phyloP scores from a whole-genome alignment of 805 yeast genomes.

The Yamadazyma olivae region DNA sequence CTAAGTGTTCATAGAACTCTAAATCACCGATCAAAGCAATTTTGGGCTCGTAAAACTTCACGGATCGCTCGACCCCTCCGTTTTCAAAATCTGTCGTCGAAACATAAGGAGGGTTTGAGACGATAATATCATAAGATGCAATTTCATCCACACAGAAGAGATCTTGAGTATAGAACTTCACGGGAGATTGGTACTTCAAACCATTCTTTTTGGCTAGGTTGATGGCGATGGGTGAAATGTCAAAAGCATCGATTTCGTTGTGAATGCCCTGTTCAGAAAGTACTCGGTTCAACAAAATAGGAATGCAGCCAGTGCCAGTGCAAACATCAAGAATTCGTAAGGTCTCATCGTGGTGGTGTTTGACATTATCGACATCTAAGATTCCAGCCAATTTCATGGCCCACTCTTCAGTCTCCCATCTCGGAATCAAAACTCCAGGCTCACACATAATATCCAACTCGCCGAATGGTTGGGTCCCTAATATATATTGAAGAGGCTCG shows the following conservation, averaged over 20 bases:
- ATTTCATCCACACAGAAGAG: conserved; percentile 1
- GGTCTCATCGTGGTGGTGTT: not conserved
- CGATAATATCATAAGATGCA: conserved; percentile 47
- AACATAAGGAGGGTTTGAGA: conserved; percentile 93
- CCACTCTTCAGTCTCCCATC: conserved; percentile 98
- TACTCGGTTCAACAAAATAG: conserved; percentile 43
- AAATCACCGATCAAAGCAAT: conserved; percentile 76
- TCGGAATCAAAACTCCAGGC: conserved; percentile 74
- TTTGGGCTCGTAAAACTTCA: conserved; percentile 67
- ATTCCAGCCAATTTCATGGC: conserved; percentile 33
- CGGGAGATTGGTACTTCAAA: conserved; percentile 4
- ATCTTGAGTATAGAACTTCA: conserved; percentile 7
- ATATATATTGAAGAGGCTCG: conserved; percentile 79
- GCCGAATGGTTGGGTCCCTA: conserved; percentile 89
- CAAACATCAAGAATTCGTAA: conserved; percentile 62
- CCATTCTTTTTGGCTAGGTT: conserved; percentile 48
- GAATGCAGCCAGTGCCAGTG: conserved; percentile 88
- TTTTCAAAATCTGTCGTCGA: conserved; percentile 42
- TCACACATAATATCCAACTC: conserved; percentile 55
- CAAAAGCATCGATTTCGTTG: conserved; percentile 45
- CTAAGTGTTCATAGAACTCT: conserved; percentile 64
- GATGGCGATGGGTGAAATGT: conserved; percentile 54
- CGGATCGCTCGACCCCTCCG: conserved; percentile 60
- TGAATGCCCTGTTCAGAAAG: conserved; percentile 7
- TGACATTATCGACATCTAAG: conserved; percentile 2